Conservation (phyloP, 164 flowering plant species). For the Nymphaea colorata region DNA sequence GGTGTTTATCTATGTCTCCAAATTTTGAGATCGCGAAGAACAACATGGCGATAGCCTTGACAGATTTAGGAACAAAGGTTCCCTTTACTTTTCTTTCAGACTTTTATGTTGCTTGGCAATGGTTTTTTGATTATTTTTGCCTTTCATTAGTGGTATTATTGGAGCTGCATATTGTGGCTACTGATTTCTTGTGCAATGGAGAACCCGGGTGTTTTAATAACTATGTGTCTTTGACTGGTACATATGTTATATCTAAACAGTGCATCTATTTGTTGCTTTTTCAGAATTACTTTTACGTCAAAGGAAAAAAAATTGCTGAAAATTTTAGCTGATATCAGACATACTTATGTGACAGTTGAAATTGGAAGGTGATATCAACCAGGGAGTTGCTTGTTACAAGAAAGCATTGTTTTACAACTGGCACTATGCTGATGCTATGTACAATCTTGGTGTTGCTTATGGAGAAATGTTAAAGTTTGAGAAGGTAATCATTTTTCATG, state of each 20-base stretch:
- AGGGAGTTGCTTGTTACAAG: slow-evolving; percentile 88
- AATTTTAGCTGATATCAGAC: too few relatives aligned
- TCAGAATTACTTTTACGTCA: too few relatives aligned
- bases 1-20: slow-evolving; percentile 96
- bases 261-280: too few relatives aligned
- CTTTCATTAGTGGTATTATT: neutral
- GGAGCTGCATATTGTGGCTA: neutral
- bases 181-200: neutral
- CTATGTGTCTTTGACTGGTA: neutral
- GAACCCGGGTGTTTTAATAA: neutral
- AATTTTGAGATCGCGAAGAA: slow-evolving; percentile 99
- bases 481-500: slow-evolving; percentile 39
- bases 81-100: neutral
- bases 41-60: slow-evolving; percentile 98
- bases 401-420: slow-evolving; percentile 92
- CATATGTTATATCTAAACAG: too few relatives aligned
- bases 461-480: slow-evolving; percentile 99
- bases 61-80: slow-evolving; percentile 98
- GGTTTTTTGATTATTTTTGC: neutral
- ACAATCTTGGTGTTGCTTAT: slow-evolving; percentile 98
- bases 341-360: slow-evolving; percentile 48
- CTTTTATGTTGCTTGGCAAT: neutral
- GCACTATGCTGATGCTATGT: slow-evolving; percentile 99
- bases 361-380: slow-evolving; percentile 89
- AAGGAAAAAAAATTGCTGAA: too few relatives aligned